Conservation (phyloP, 208 protist species). For the Trypanosoma boissoni region DNA sequence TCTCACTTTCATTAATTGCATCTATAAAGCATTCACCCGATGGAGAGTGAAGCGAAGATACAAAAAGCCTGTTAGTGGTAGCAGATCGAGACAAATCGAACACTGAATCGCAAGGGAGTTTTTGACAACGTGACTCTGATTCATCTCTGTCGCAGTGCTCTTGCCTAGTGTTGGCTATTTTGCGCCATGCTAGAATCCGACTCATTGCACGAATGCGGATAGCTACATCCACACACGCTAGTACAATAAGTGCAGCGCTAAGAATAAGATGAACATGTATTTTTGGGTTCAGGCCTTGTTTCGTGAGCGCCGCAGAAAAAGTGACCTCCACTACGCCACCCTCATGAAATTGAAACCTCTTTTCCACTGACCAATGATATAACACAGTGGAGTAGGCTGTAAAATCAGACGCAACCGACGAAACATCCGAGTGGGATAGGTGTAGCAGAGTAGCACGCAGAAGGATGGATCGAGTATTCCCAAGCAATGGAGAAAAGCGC, state of each 20-base stretch:
- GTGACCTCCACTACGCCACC: conserved; percentile 46
- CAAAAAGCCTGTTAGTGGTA: too few relatives aligned
- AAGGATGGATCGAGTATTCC: conserved; percentile 38
- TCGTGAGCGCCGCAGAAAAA: conserved; percentile 25
- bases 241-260: conserved; percentile 19
- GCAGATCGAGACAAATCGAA: too few relatives aligned
- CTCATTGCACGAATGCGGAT: conserved; percentile 33
- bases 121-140: too few relatives aligned
- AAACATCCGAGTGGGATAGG: conserved; percentile 6
- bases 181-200: conserved; percentile 24
- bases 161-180: conserved; percentile 8
- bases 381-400: conserved; percentile 26
- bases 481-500: conserved; percentile 43
- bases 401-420: not conserved
- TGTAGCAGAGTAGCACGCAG: conserved; percentile 41
- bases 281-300: conserved; percentile 17
- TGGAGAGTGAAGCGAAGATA: too few relatives aligned
- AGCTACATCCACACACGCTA: conserved; percentile 32
- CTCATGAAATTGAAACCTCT: conserved; percentile 34
- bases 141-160: not conserved
- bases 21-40: too few relatives aligned
- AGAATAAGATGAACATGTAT: conserved; percentile 26
- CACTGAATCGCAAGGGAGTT: too few relatives aligned
- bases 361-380: conserved; percentile 40
- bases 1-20: too few relatives aligned